A percentile compares a stretch with the other conserved stretches of the same genome.
These are phyloP conservation scores for Dendrobium huoshanense DNA, from an alignment of 106 monocot species.

Conservation along the genomic window DNA sequence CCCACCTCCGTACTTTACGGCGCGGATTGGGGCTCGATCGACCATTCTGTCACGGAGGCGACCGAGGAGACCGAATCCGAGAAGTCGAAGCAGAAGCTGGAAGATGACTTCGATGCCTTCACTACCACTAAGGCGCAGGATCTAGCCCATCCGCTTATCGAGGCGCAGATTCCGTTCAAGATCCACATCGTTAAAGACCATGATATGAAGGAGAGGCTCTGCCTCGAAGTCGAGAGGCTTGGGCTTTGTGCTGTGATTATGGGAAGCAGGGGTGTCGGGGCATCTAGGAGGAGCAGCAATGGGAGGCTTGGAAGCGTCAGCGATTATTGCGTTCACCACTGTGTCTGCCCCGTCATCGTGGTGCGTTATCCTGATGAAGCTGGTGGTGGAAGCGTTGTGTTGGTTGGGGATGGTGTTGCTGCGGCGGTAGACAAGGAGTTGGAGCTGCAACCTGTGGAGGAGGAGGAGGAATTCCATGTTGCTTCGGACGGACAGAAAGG, in stretches of 20 bases:
- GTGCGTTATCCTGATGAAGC: conserved; percentile 42
- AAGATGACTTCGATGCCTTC: conserved; percentile 56
- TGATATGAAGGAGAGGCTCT: conserved; percentile 72
- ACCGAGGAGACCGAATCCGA: conserved; percentile 6
- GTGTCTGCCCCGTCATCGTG: conserved; percentile 53
- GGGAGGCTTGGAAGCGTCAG: conserved; percentile 55
- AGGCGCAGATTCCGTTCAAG: conserved; percentile 49
- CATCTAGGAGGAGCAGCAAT: conserved; percentile 27
- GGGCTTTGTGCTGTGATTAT: conserved; percentile 61
- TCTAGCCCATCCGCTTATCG: conserved; percentile 44
- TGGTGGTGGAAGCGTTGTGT: background rate
- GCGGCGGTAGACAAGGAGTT: conserved; percentile 5
- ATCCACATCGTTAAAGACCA: conserved; percentile 70
- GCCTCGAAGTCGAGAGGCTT: conserved; percentile 54
- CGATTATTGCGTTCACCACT: conserved; percentile 60
- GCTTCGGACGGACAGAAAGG: conserved; percentile 51
- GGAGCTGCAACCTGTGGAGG: conserved; percentile 35
- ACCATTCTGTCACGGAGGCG: conserved; percentile 8
- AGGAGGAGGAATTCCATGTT: conserved; percentile 46
- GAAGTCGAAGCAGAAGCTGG: conserved; percentile 55
- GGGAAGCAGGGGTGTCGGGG: conserved; percentile 54
- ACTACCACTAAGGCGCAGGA: conserved; percentile 45
- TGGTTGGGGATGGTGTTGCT: background rate
- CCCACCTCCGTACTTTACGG: conserved; percentile 63
- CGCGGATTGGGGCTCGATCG: conserved; percentile 61